Evolutionary conservation across 2,329 filamentous ascomycete genomes (phyloP).

Genomic region (Balansia obtecta): DNA sequence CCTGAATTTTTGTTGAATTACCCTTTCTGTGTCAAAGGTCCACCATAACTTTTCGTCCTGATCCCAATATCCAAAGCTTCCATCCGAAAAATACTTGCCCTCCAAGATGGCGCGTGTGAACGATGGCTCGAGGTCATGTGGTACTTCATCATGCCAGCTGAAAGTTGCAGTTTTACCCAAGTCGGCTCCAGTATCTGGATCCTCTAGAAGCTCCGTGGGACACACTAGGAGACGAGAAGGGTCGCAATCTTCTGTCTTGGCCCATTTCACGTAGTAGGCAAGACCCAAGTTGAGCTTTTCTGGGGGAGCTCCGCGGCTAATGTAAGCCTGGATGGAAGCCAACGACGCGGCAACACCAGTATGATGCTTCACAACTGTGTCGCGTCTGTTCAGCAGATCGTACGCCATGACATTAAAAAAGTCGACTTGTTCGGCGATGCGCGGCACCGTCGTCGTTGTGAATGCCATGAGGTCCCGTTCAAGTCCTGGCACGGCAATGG

Average conservation of each 20-base stretch:
- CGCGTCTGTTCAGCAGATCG: conserved; percentile 58
- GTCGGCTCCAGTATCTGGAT: conserved; percentile 43
- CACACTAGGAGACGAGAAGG: conserved; percentile 37
- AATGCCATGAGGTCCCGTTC: conserved; percentile 56
- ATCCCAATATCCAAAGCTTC: conserved; percentile 62
- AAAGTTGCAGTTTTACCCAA: conserved; percentile 45
- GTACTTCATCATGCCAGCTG: conserved; percentile 45
- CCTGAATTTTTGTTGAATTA: conserved; percentile 50
- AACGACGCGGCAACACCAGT: conserved; percentile 45
- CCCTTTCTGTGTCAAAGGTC: conserved; percentile 56
- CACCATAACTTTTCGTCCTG: conserved; percentile 48
- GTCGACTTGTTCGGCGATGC: conserved; percentile 47
- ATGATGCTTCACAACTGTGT: conserved; percentile 51
- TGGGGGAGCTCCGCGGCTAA: conserved; percentile 37
- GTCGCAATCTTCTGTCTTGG: conserved; percentile 34
- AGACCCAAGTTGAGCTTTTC: conserved; percentile 49
- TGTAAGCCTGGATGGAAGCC: conserved; percentile 44
- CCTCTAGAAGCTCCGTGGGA: conserved; percentile 42
- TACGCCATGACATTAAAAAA: conserved; percentile 61
- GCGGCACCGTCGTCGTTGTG: conserved; percentile 42
- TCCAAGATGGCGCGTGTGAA: conserved; percentile 41
- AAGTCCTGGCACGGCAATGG: conserved; percentile 55
- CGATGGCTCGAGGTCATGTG: conserved; percentile 39
- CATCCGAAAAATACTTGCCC: conserved; percentile 43
- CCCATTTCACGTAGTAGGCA: conserved; percentile 57